Evolutionary conservation across 2,329 filamentous ascomycete species (phyloP).

Genomic region (Hirsutella minnesotensis): DNA sequence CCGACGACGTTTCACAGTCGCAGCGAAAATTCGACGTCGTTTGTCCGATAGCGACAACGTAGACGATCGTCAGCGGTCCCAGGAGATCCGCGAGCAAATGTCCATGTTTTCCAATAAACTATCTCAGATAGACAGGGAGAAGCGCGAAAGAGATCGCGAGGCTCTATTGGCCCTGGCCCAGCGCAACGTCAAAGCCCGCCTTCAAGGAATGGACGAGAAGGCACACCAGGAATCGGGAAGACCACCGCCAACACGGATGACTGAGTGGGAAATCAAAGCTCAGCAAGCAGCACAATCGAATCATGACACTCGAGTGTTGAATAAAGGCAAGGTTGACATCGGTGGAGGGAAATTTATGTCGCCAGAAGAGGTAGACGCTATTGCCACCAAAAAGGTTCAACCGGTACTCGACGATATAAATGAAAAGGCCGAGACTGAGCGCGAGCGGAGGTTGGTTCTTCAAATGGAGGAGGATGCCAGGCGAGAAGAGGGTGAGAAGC

Average conservation of each 20-base stretch:
- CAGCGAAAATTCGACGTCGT: constrained; percentile 47
- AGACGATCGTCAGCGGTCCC: constrained; percentile 56
- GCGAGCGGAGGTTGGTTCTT: constrained; percentile 54
- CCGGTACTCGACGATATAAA: constrained; percentile 79
- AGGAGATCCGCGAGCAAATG: constrained; percentile 69
- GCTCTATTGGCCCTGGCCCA: constrained; percentile 67
- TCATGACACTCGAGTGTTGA: constrained; percentile 45
- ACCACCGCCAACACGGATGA: constrained; percentile 53
- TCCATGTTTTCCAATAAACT: constrained; percentile 59
- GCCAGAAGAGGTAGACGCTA: constrained; percentile 63
- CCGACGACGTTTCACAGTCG: constrained; percentile 34
- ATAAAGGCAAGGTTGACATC: constrained; percentile 50
- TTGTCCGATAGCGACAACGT: constrained; percentile 54
- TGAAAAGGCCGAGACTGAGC: constrained; percentile 61
- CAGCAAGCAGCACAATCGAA: constrained; percentile 56
- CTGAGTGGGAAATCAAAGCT: constrained; percentile 71
- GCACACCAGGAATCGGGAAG: constrained; percentile 68
- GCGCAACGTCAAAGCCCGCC: constrained; percentile 68
- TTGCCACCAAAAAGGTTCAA: constrained; percentile 66
- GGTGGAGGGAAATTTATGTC: constrained; percentile 75
- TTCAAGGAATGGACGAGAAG: constrained; percentile 73
- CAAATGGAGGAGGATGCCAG: constrained; percentile 46
- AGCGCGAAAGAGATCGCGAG: constrained; percentile 64
- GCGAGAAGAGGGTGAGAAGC: constrained; percentile 37
- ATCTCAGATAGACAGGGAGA: constrained; percentile 58